Evolutionary conservation across 1,284 basidiomycete species (phyloP), one percentile per base, ranked within the genome.

Genomic region (Fomes fomentarius): DNA sequence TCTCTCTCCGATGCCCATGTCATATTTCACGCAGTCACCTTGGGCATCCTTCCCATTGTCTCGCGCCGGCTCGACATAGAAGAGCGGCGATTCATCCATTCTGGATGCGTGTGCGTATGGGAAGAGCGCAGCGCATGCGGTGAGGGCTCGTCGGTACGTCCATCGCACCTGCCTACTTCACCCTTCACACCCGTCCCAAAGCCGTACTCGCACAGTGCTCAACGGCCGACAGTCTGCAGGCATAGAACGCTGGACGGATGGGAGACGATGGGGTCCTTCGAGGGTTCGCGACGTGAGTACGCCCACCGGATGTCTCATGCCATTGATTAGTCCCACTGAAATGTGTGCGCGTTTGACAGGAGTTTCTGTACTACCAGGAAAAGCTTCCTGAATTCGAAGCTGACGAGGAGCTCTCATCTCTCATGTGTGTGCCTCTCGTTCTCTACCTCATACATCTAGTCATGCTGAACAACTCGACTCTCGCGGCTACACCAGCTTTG

Each of bases 261-360:
- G 76, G 10, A 72, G 74, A 39, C 69, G 72, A 56, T 91, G 89
- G 89, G 87, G 88, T 1, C 87, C 87, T 12, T 89, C 86, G 63
- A 80, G 87, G 47, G 87, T 89, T 40, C 80, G 83, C 72, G 87
- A 90, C 63, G 89, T 89, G 66, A 72, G 82, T 54, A 28, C 26
- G 14, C 43, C 49, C 17, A 22, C 48, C 39, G 33, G 28, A 41
- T 34, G n/a, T 47, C 12, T 39, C 26, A 24, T 4, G 24, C 39
- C 26, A 46, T 25, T 30, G 44, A 41, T 15, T 22, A 28, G 34
- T 43, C 40, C 47, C 47, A 47, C 55, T 60, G 34, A 56, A 14
- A 49, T 51, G 25, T 48, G 40, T 22, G 17, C 30, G 34, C 40
- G 26, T 24, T 28, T 24, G 45, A 37, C 54, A 68, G 67, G 74